These are phyloP conservation scores for Ceratocystis eucalypticola DNA, from an alignment of 2,329 filamentous ascomycete species.

Conservation along the genomic window DNA sequence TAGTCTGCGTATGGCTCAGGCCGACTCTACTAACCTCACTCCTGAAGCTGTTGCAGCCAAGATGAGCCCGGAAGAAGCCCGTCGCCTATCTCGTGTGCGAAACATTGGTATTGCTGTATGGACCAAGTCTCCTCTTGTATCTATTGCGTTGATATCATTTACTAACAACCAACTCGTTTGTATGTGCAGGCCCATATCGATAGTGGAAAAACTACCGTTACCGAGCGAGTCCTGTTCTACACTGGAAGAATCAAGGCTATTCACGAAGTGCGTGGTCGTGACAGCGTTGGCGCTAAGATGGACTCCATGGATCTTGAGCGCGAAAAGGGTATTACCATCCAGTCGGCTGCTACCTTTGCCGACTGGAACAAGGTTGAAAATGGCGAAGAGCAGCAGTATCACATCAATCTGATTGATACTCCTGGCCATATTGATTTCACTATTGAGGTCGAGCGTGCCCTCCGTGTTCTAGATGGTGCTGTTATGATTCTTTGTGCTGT, in stretches of 20 bases:
- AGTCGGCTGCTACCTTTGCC: slow-evolving; percentile 93
- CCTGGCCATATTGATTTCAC: slow-evolving; percentile 98
- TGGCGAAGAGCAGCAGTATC: slow-evolving; percentile 78
- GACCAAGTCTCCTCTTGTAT: slow-evolving; percentile 19
- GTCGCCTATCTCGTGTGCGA: slow-evolving; percentile 65
- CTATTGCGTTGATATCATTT: neutral
- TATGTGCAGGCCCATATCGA: slow-evolving; percentile 78
- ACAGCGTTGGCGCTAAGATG: slow-evolving; percentile 96
- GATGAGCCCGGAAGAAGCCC: slow-evolving; percentile 64
- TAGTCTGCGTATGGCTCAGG: slow-evolving; percentile 40
- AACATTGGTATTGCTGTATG: slow-evolving; percentile 95
- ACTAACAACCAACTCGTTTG: slow-evolving; percentile 2
- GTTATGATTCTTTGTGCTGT: slow-evolving; percentile 98
- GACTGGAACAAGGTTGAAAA: slow-evolving; percentile 86
- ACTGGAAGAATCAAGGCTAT: slow-evolving; percentile 94
- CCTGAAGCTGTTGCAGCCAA: slow-evolving; percentile 57
- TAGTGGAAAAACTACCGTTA: slow-evolving; percentile 93
- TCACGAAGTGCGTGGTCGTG: slow-evolving; percentile 90
- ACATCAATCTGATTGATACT: slow-evolving; percentile 97
- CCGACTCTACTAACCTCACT: slow-evolving; percentile 39
- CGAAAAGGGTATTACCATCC: slow-evolving; percentile 88
- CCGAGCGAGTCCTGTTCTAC: slow-evolving; percentile 94
- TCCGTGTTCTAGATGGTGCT: slow-evolving; percentile 88
- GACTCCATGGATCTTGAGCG: slow-evolving; percentile 98
- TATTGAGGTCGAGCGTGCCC: slow-evolving; percentile 90